Evolutionary conservation across 2,329 filamentous ascomycete species (phyloP), one percentile per base, ranked within the genome.

Genomic region (Hymenoscyphus salicellus): DNA sequence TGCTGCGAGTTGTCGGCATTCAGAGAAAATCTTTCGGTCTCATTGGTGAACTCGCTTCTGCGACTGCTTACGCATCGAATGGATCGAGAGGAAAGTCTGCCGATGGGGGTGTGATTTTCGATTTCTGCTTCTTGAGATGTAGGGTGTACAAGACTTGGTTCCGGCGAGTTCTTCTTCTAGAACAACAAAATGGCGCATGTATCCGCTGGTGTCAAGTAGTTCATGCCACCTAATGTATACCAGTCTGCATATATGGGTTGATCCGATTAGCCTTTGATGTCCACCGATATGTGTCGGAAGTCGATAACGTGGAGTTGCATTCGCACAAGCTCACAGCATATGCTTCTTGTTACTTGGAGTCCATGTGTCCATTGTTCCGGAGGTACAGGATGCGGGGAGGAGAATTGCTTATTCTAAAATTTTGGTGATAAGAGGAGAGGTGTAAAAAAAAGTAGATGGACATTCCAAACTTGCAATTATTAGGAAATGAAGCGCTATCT

Each of bases 321-420:
- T 23, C 7, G 20, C 20, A 23, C 11, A 14, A 28, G 46, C 10
- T 23, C 20, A 52, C 46, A 5, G 20, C 46, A 14, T 52, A 52
- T 52, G 46, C 23, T 23, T 52, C 20, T 52, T 52, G 46, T 52
- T 52, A 52, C 46, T 23, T 23, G 46, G 46, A 4, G 20, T 52
- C 46, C 46, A 52, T 52, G 46, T 52, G 46, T 52, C 10, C 46
- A 52, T 52, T 52, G 20, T 26, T 52, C 46, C 46, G 46, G 46
- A 3, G 46, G 20, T 26, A 52, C 46, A 5, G 20, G 20, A 52
- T 26, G 23, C 23, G 46, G 23, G 20, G 3, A 5, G 46, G 5
- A 46, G 46, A 26, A 23, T 26, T 26, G 3, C n/a, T n/a, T n/a
- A n/a, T n/a, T n/a, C n/a, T n/a, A n/a, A 36, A 14, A 11, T 11